phyloP scores from a whole-genome alignment of 2,329 filamentous ascomycete species.

The Delphinella strobiligena region DNA sequence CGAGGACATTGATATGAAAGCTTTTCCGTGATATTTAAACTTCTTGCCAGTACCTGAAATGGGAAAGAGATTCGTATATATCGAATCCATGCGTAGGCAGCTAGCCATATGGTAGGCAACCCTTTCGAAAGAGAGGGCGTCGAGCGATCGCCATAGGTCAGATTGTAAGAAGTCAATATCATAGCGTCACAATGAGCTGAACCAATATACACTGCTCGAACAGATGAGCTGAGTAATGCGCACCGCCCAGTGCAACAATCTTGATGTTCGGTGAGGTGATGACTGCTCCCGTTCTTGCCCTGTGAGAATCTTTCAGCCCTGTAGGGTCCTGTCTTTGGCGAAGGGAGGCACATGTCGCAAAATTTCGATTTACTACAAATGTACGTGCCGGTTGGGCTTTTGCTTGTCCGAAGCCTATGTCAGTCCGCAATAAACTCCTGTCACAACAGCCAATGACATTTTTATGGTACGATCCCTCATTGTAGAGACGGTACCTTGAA shows the following conservation, averaged over 20 bases:
- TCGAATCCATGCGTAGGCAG: background rate
- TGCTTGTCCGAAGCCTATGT: too few relatives aligned
- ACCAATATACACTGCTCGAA: background rate
- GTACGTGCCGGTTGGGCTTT: too few relatives aligned
- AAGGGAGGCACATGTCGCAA: too few relatives aligned
- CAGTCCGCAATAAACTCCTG: too few relatives aligned
- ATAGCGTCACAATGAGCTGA: background rate
- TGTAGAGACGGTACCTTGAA: too few relatives aligned
- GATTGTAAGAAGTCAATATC: background rate
- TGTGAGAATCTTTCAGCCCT: background rate
- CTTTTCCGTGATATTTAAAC: too few relatives aligned
- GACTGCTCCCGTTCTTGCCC: background rate
- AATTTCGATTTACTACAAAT: too few relatives aligned
- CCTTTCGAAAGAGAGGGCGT: background rate
- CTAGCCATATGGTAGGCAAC: background rate
- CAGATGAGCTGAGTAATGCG: background rate
- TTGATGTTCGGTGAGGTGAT: background rate
- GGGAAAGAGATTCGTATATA: background rate
- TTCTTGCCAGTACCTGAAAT: background rate
- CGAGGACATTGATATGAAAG: too few relatives aligned
- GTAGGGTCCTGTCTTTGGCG: too few relatives aligned
- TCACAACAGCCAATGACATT: too few relatives aligned
- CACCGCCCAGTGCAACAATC: background rate
- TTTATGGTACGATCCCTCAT: too few relatives aligned
- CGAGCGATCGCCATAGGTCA: background rate